Percentiles rank a stretch among this genome's conserved stretches.
Conservation (phyloP, 1,139 yeast species). For the Candida mesenterica region DNA sequence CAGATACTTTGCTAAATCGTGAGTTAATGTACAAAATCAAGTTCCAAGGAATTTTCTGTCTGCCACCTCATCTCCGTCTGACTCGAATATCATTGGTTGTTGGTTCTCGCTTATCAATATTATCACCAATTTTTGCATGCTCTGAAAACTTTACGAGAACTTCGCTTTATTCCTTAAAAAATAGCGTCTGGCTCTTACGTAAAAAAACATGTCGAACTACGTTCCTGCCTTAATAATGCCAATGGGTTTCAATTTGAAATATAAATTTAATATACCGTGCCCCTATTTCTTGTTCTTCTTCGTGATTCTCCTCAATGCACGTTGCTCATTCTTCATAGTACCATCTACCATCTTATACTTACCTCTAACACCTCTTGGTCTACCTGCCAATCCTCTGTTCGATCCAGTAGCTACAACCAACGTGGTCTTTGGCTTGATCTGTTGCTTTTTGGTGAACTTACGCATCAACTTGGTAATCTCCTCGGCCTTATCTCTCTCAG, state of each 20-base stretch:
- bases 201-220: background rate
- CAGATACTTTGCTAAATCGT: too few relatives aligned
- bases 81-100: too few relatives aligned
- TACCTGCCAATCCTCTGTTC: slow-evolving; percentile 84
- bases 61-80: too few relatives aligned
- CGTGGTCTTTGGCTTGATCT: slow-evolving; percentile 77
- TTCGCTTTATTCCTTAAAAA: too few relatives aligned
- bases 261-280: background rate
- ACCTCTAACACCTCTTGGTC: slow-evolving; percentile 97
- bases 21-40: too few relatives aligned
- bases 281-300: slow-evolving; percentile 64
- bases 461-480: slow-evolving; percentile 86
- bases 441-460: slow-evolving; percentile 74
- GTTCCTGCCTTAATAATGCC: background rate
- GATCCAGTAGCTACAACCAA: slow-evolving; percentile 87
- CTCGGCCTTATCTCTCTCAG: slow-evolving; percentile 92
- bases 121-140: too few relatives aligned
- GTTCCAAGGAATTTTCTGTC: too few relatives aligned
- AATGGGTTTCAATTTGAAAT: too few relatives aligned
- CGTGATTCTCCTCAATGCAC: slow-evolving; percentile 87
- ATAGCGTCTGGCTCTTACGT: too few relatives aligned
- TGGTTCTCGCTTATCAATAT: too few relatives aligned
- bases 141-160: too few relatives aligned
- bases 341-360: slow-evolving; percentile 99
- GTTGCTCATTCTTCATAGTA: slow-evolving; percentile 92